Evolutionary conservation across 164 flowering plant species (phyloP).

Genomic region (Amborella trichopoda): DNA sequence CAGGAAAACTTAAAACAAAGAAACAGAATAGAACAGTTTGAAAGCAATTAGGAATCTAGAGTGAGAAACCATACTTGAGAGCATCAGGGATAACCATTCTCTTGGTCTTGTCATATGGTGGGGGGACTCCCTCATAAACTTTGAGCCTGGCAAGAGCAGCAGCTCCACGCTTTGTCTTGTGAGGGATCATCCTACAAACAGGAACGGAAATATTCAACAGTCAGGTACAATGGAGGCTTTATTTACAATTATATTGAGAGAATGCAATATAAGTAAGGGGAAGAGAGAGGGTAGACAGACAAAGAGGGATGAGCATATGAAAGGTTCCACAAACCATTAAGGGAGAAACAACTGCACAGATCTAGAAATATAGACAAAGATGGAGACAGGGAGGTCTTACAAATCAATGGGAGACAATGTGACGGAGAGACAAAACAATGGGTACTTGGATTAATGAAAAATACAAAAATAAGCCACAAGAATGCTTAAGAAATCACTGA

Average conservation of each 20-base stretch:
- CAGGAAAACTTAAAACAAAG: background rate
- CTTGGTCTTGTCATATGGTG: conserved; percentile 80
- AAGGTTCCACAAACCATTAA: background rate
- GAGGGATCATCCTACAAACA: conserved; percentile 72
- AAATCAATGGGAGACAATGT: too few species aligned
- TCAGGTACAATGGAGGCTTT: too few species aligned
- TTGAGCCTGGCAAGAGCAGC: conserved; percentile 80
- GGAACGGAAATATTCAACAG: too few species aligned
- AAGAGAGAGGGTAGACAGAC: background rate
- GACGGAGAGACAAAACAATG: too few species aligned
- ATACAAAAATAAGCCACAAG: too few species aligned
- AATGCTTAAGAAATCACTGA: too few species aligned
- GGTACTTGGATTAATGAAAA: too few species aligned
- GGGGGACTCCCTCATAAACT: conserved; percentile 74
- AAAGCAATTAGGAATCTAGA: background rate
- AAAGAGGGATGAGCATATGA: background rate
- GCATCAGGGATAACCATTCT: conserved; percentile 92
- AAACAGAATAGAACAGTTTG: background rate
- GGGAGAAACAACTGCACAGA: background rate
- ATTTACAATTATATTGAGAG: too few species aligned
- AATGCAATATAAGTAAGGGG: too few species aligned
- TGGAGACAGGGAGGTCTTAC: too few species aligned
- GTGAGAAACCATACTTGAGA: conserved; percentile 46
- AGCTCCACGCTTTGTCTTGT: conserved; percentile 85
- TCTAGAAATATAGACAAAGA: too few species aligned